A percentile compares a stretch with the other conserved stretches of the same genome.
phyloP scores from a whole-genome alignment of 805 yeast species.

The Wickerhamomyces alni region DNA sequence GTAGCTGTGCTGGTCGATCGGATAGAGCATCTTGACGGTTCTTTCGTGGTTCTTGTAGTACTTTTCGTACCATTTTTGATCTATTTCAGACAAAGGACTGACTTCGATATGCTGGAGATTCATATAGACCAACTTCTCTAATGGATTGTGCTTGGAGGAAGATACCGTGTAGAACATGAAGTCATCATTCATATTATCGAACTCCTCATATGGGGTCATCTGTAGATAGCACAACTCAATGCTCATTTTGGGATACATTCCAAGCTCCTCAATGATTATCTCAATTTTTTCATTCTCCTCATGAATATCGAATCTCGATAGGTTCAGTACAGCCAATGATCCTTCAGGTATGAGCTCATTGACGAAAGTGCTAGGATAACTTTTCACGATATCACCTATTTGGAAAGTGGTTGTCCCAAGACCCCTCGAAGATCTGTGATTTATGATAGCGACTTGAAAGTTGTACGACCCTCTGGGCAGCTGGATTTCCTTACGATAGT shows the following conservation, averaged over 20 bases:
- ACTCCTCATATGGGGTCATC: slow-evolving; percentile 6
- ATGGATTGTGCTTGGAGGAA: not conserved
- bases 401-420: slow-evolving; percentile 54
- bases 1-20: slow-evolving; percentile 6
- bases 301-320: slow-evolving; percentile 40
- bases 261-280: slow-evolving; percentile 50
- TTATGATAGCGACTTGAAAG: slow-evolving; percentile 15
- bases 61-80: not conserved
- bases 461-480: slow-evolving; percentile 16
- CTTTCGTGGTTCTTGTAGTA: slow-evolving; percentile 3
- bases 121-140: not conserved
- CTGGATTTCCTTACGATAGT: slow-evolving; percentile 4
- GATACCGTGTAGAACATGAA: slow-evolving; percentile 8
- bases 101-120: not conserved
- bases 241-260: slow-evolving; percentile 47
- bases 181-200: not conserved
- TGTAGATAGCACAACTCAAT: slow-evolving; percentile 41
- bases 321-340: slow-evolving; percentile 41
- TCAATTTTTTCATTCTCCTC: slow-evolving; percentile 28
- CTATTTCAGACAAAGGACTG: not conserved
- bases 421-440: slow-evolving; percentile 26
- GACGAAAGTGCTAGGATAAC: slow-evolving; percentile 50
- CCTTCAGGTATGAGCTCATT: slow-evolving; percentile 51
- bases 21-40: slow-evolving; percentile 9
- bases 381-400: slow-evolving; percentile 27